phyloP scores from a whole-genome alignment of 768 basidiomycete species.

The Serendipita vermifera region DNA sequence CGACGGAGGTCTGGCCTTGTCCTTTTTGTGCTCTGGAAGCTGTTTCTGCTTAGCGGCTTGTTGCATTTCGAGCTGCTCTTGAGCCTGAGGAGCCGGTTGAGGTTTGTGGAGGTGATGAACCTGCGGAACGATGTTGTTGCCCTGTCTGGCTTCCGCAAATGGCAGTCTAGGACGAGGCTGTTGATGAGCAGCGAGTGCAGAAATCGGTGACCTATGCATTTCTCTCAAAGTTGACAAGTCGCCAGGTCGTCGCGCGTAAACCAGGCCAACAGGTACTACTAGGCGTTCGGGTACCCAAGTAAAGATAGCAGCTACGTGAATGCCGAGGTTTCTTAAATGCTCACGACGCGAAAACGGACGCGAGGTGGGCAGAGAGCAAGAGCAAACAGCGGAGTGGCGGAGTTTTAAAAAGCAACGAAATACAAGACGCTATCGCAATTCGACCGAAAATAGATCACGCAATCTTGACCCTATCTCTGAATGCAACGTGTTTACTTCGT shows the following conservation, averaged over 20 bases:
- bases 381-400: too few relatives aligned
- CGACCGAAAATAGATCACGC: conserved; percentile 26
- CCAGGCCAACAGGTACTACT: too few relatives aligned
- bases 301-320: too few relatives aligned
- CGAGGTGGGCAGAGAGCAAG: too few relatives aligned
- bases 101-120: not conserved
- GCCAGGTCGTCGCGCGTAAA: too few relatives aligned
- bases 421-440: conserved; percentile 24
- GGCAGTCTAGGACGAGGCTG: conserved; percentile 7
- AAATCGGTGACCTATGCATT: too few relatives aligned
- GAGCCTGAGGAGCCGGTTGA: not conserved
- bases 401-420: too few relatives aligned
- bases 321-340: too few relatives aligned
- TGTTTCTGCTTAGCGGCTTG: not conserved
- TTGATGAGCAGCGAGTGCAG: conserved; percentile 2
- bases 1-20: conserved; percentile 41
- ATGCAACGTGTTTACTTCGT: conserved; percentile 78
- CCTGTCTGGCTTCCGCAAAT: not conserved
- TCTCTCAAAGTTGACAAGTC: too few relatives aligned
- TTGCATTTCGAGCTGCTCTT: not conserved
- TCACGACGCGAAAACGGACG: too few relatives aligned
- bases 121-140: conserved; percentile 1
- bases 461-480: conserved; percentile 24
- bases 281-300: too few relatives aligned
- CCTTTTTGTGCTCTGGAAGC: conserved; percentile 3